A percentile compares a stretch with the other conserved stretches of the same genome.
Conservation (phyloP, 768 basidiomycete species). For the Kwoniella bestiolae region DNA sequence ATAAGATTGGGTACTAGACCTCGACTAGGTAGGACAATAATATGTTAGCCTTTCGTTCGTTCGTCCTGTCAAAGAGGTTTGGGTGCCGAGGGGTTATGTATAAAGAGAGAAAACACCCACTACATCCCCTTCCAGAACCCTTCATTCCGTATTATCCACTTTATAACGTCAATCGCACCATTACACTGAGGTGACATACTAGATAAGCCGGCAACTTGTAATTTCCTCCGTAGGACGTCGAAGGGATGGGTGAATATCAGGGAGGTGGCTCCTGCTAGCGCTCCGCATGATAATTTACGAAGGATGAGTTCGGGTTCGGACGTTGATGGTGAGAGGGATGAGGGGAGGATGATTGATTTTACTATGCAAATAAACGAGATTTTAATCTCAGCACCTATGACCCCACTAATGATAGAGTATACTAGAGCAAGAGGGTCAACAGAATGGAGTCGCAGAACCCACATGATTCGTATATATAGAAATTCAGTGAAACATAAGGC, state of each 20-base stretch:
- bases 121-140: conserved; percentile 62
- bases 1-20: conserved; percentile 54
- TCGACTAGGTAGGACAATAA: conserved; percentile 27
- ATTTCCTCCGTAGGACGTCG: conserved; percentile 90
- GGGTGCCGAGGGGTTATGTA: too few species aligned
- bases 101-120: conserved; percentile 33
- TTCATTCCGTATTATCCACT: conserved; percentile 71
- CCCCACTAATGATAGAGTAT: conserved; percentile 62
- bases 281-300: conserved; percentile 78
- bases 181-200: conserved; percentile 69
- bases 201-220: conserved; percentile 65
- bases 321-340: conserved; percentile 1
- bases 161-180: conserved; percentile 78
- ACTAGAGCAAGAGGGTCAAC: conserved; percentile 27
- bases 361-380: conserved; percentile 18
- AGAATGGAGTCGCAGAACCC: too few species aligned
- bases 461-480: conserved; percentile 89
- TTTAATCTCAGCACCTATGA: conserved; percentile 57
- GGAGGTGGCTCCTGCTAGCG: conserved; percentile 82
- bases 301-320: conserved; percentile 36
- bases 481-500: conserved; percentile 78
- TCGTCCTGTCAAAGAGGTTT: too few species aligned
- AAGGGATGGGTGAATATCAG: conserved; percentile 95
- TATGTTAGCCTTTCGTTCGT: conserved; percentile 6
- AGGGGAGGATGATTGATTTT: conserved; percentile 39